Base-by-base conservation (phyloP, 2,329 filamentous ascomycete genomes). In the Fusarium ramigenum region DNA sequence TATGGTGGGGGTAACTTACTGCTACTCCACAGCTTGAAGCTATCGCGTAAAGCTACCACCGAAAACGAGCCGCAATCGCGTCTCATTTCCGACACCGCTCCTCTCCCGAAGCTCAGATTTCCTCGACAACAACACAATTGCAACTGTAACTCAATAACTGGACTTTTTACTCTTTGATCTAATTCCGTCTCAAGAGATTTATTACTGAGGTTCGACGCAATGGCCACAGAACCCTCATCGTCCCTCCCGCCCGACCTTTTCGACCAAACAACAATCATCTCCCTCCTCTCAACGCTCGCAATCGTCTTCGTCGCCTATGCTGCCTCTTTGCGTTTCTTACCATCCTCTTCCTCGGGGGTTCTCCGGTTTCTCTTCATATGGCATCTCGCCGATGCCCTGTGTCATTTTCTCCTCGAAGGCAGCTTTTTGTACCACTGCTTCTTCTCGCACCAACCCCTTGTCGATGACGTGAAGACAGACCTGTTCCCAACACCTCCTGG, bases 391-490 rank as follows among this genome's bases (percentile, higher is more conserved):
- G 95, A 98, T 82, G 94, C 94, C 37, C 88, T 98, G 47, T 96
- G 95, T 78, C 96, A 99, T 85, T 90, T 97, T 83, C 86, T 94
- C 81, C 93, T 98, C 80, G 96, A 98, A 84, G 95, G 94, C 60
- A 92, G 91, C 78, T 98, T 94, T 83, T 90, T 98, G 30, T 98
- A 95, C 87, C 94, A 97, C 84, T 97, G 94, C 85, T 97, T 98
- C 88, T 96, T 95, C 87, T 85, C 84, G 15, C 86, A 83, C 79
- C 78, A 86, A 12, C 80, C 66, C 83, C 80, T 84, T 70, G 65
- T 61, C 37, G 70, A 64, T 18, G 75, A 66, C 60, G 56, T 63
- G 79, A 80, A 63, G 77, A 72, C 36, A 46, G 63, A 70, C 25
- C 80, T 84, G 60, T 87, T 87, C 69, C 84, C 86, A 39, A 86